Base-by-base conservation (phyloP, 345 rosid species). In the Euphorbia pulcherrima region DNA sequence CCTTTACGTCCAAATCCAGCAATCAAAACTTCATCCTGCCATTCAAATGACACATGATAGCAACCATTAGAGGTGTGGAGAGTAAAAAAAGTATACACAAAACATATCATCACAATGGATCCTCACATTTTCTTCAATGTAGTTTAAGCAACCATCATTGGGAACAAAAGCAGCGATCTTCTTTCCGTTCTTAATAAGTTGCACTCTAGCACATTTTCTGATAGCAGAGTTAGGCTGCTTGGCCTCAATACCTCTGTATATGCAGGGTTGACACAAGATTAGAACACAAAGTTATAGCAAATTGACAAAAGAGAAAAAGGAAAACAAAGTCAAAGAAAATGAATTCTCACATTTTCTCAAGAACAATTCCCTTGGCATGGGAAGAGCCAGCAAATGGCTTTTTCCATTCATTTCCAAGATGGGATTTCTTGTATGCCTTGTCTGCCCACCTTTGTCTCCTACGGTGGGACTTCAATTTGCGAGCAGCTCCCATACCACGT, bases 141-240 rank as follows among this genome's bases (percentile, higher is more conserved):
- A 89, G 86, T 94, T 94, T 69, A 94, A 86, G 84, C 99, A 91
- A 84, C 96, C 95, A 77, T 94, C 99, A 6, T 89, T 91, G 5
- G 97, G 94, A 20, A 88, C 98, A 62, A 90, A 93, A 20, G 96
- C 97, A 50, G 99, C 97, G 64, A 94, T 94, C 88, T 94, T 94
- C 83, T 94, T 94, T 0, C 97, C 97, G n/a, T 94, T 94, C 73
- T 94, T 94, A 77, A 94, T 94, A 28, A 91, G 78, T 72, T 94
- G 99, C 63, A 94, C 99, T 67, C 97, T 82, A 47, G 97, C 97
- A 85, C 99, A 94, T 48, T 94, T 94, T 65, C 97, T 80, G 74
- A 94, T 94, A 41, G 97, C 99, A 78, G 99, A 92, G 83, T 92
- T 94, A 2, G 99, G 99, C 87, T 94, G 97, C 87, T 94, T 93